Base-by-base conservation (phyloP, 345 rosid species). In the Limnanthes douglasii region DNA sequence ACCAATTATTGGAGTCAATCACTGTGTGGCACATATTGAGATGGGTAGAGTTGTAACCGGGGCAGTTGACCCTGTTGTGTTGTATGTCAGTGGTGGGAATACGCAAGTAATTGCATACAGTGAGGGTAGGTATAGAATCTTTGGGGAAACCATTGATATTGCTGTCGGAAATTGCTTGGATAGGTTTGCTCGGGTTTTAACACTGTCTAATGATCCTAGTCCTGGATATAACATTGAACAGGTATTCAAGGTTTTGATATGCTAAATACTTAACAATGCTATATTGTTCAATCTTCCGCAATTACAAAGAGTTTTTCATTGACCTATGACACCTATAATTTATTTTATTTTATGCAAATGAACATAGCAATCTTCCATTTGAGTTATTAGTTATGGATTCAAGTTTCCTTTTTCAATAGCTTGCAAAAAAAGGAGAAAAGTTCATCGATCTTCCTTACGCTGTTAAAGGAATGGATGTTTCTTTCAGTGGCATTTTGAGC, bases 161-260 rank as follows among this genome's bases (percentile, higher is more conserved):
- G 99, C 90, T 61, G 94, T 85, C 24, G 99, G 96, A 15, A 92
- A 92, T 60, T 92, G 96, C 52, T 68, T 90, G 80, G 94, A 85
- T 28, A 75, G 96, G 32, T 85, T 92, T 39, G 96, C 96, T 45
- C 62, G 99, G 57, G 81, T 92, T 12, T 64, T 92, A 50, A 73
- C 69, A 3, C 69, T 92, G 8, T 85, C 99, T 14, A 92, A 92
- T 60, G 96, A 92, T 65, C 99, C 96, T n/a, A 81, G 90, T 39
- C 99, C 99, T 11, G 96, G 99, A 35, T 85, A 92, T 55, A 92
- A 92, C 60, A 92, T 85, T 8, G 99, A 85, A 56, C 99, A 92
- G 94, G 99, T 80, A 32, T 3, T 12, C 2, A 9, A 9, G 0
- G 15, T 11, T 27, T 45, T 9, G 45, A 31, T 0, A 37, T 11